Evolutionary conservation across 164 flowering plant genomes (phyloP), one percentile per base, ranked within the genome.

Genomic region (Umbellularia californica): DNA sequence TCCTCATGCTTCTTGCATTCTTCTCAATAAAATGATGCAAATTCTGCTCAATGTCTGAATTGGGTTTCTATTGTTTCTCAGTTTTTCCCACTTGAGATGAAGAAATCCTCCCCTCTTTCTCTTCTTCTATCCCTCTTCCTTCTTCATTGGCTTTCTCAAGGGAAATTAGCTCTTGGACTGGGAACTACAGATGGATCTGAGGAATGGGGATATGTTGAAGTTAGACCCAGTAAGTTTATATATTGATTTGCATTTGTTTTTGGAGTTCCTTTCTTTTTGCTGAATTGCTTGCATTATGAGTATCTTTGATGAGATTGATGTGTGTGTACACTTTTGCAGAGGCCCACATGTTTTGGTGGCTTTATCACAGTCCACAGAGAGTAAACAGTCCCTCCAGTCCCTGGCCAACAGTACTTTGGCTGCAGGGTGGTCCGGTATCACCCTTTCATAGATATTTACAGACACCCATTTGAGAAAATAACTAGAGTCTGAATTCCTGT

Each of bases 351-450:
- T 88, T 88, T 70, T 88, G 90, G 90, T 86, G 88, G 90, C 83
- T 80, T 3, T 88, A 88, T 58, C 84, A 65, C 70, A 89, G 90
- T 77, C 88, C 90, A 4, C 58, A 80, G 63, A 84, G 89, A 35
- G 81, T 78, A 63, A 76, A 81, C 63, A 81, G 80, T 79, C 77
- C 89, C 4, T 62, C 80, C 19, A 76, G 74, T 9, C 84, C 88
- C 22, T 88, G 93, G 90, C 90, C 90, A n/a, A 79, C 76, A n/a
- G 28, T 88, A 72, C 77, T 89, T 17, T 89, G 93, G 93, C 80
- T 89, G 41, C 91, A 89, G 63, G 93, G 93, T 35, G 91, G 93
- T 20, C 90, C 93, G 20, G 93, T 88, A 70, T 85, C 88, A 75
- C 30, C 27, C 9, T 27, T 15, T 24, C 10, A 11, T 20, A 11